Conservation (phyloP, 2,329 filamentous ascomycete genomes). For the Sporothrix pseudoabietina region DNA sequence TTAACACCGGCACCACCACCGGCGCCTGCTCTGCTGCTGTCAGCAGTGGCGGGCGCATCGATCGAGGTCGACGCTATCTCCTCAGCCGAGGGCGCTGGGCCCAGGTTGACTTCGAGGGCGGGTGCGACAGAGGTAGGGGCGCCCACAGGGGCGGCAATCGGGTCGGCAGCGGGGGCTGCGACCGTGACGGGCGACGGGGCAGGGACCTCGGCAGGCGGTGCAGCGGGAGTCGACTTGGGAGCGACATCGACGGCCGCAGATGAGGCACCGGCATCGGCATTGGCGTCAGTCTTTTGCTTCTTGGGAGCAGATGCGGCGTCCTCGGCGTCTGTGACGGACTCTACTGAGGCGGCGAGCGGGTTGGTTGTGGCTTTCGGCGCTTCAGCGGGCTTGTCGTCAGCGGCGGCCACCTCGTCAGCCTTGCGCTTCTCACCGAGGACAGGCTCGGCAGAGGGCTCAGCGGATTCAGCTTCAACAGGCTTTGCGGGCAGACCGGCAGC, state of each 20-base stretch:
- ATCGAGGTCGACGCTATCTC: not conserved
- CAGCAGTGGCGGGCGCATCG: not conserved
- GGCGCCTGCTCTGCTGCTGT: too few species aligned
- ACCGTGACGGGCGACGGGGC: not conserved
- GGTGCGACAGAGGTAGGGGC: not conserved
- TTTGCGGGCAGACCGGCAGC: not conserved
- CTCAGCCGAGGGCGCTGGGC: not conserved
- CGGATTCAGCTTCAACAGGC: not conserved
- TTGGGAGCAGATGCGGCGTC: slow-evolving; percentile 30
- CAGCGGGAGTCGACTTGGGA: slow-evolving; percentile 1
- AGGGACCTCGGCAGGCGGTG: slow-evolving; percentile 9
- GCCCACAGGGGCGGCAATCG: not conserved
- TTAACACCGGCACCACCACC: slow-evolving; percentile 30
- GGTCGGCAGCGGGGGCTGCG: not conserved
- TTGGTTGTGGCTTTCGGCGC: not conserved
- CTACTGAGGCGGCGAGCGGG: not conserved
- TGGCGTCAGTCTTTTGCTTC: slow-evolving; percentile 32
- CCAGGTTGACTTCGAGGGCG: slow-evolving; percentile 7
- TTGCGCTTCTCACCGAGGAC: slow-evolving; percentile 37
- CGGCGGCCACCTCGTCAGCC: slow-evolving; percentile 28
- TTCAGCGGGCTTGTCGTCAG: slow-evolving; percentile 1
- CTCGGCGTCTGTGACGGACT: not conserved
- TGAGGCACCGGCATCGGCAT: not conserved
- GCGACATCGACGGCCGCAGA: not conserved
- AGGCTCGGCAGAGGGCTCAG: not conserved